A percentile compares a stretch with the other conserved stretches of the same genome.
Conservation (phyloP, 1,284 basidiomycete species). For the Ceratorhiza oryzae-sativae region DNA sequence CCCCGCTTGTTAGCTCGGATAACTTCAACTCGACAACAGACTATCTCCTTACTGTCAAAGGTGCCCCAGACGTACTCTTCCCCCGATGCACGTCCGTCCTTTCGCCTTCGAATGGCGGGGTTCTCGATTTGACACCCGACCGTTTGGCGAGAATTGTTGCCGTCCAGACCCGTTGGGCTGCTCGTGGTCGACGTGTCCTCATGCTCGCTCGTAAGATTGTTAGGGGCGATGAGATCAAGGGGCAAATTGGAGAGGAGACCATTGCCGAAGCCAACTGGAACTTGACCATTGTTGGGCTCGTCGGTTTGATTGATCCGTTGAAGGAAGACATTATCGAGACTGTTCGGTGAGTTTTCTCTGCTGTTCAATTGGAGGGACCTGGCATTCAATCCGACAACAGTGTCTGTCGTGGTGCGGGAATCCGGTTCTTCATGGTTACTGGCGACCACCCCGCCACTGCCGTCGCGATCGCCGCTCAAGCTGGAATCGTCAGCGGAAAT, state of each 20-base stretch:
- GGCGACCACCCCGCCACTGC: slow-evolving; percentile 61
- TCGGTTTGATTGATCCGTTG: slow-evolving; percentile 59
- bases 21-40: slow-evolving; percentile 40
- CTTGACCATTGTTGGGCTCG: slow-evolving; percentile 56
- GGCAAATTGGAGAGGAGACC: slow-evolving; percentile 47
- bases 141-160: slow-evolving; percentile 44
- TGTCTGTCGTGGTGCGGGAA: slow-evolving; percentile 64
- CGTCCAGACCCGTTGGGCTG: slow-evolving; percentile 52
- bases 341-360: slow-evolving; percentile 48
- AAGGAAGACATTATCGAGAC: slow-evolving; percentile 64
- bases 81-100: slow-evolving; percentile 50
- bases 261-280: slow-evolving; percentile 47
- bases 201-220: slow-evolving; percentile 35
- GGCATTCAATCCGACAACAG: slow-evolving; percentile 38
- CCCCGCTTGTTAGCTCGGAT: slow-evolving; percentile 47
- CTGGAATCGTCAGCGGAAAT: slow-evolving; percentile 60
- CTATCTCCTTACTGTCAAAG: slow-evolving; percentile 50
- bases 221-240: slow-evolving; percentile 43
- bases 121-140: slow-evolving; percentile 49
- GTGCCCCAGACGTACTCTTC: slow-evolving; percentile 55
- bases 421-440: slow-evolving; percentile 74
- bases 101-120: slow-evolving; percentile 45
- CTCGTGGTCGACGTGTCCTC: slow-evolving; percentile 57
- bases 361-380: not conserved
- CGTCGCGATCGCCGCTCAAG: slow-evolving; percentile 56